Evolutionary conservation across 1,284 basidiomycete species (phyloP).

Genomic region (Heterobasidion occidentale): DNA sequence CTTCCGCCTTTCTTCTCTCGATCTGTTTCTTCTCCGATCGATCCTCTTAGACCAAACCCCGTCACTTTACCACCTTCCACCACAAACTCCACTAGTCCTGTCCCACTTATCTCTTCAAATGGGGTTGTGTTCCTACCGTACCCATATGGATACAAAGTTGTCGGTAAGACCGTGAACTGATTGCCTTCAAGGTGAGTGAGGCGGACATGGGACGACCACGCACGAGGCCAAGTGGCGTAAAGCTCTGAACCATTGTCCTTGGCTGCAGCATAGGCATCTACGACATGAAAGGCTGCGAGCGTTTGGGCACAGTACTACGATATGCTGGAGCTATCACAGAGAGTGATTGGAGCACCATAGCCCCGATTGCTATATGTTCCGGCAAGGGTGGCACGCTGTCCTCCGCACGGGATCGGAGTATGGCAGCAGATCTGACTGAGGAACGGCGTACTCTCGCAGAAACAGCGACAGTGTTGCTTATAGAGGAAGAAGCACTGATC

Average conservation of each 20-base stretch:
- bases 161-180: constrained; percentile 12
- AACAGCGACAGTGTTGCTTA: too few relatives aligned
- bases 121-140: constrained; percentile 17
- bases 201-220: constrained; percentile 19
- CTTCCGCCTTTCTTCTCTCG: too few relatives aligned
- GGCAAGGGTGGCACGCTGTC: neutral
- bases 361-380: constrained; percentile 7
- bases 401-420: neutral
- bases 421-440: neutral
- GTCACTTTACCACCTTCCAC: constrained; percentile 5
- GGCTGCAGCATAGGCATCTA: neutral
- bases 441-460: neutral
- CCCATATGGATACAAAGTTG: constrained; percentile 17
- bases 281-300: neutral
- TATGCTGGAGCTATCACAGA: constrained; percentile 6
- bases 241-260: constrained; percentile 3
- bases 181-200: constrained; percentile 10
- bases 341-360: constrained; percentile 2
- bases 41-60: neutral
- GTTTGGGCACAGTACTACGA: constrained; percentile 2
- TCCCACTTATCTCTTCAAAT: constrained; percentile 9
- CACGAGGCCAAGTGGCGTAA: constrained; percentile 13
- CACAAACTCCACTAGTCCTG: constrained; percentile 14
- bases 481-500: too few relatives aligned
- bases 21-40: too few relatives aligned